Evolutionary conservation across 495 filamentous ascomycete genomes (phyloP), one percentile per base, ranked within the genome.

Genomic region (Xylaria longipes): DNA sequence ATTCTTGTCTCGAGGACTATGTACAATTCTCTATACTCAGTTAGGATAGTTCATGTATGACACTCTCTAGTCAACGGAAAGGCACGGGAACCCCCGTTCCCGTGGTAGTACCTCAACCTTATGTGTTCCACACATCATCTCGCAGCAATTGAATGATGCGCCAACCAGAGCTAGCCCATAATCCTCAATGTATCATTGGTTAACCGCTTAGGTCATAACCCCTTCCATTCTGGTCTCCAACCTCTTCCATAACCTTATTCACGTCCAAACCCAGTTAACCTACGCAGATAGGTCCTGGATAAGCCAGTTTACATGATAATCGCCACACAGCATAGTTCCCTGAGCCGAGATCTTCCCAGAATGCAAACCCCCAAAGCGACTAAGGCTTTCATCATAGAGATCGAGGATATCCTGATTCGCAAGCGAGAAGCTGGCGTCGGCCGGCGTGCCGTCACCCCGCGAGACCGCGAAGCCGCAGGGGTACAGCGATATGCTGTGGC

Each of bases 261-360:
- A 62, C 17, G 11, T 17, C 58, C n/a, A 1, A 33, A 15, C 2
- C 22, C 71, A 80, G n/a, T 25, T 25, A 50, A 27, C 65, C 71
- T 90, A 68, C 84, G 85, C 41, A 80, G 84, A 68, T 52, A 31
- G 56, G 58, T 50, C 60, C 71, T 33, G 70, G 14, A 78, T 73
- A 43, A 68, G 73, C 72, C 74, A 78, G 35, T 70, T 71, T 2
- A 78, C 66, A 0, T 66, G 52, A 50, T 68, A 66, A 4, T 62
- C 76, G 2, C 41, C 29, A n/a, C 76, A 78, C 1, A 62, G 22
- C 76, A 78, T 78, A 5, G 71, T 75, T 0, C 74, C 76, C 57
- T 76, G 68, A 3, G 74, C 76, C 14, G 64, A 65, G 0, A 78
- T 48, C 65, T 48, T 67, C 2, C 72, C 74, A 1, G 57, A 58